phyloP scores from a whole-genome alignment of 148 eudicot species.

The Silene latifolia region DNA sequence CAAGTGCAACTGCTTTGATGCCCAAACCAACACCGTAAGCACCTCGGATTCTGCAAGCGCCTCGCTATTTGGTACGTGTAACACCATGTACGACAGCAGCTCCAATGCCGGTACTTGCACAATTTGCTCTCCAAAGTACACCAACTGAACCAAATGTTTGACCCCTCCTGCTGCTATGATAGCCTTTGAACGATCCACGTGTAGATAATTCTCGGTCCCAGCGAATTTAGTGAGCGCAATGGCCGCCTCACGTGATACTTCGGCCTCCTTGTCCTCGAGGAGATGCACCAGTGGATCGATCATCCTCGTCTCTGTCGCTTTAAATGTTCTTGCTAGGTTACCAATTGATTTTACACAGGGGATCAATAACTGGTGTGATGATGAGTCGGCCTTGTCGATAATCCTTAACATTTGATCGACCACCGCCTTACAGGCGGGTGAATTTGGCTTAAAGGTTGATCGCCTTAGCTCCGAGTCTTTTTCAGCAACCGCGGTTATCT shows the following conservation, averaged over 20 bases:
- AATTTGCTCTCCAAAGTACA: constrained; percentile 74
- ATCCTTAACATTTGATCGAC: constrained; percentile 67
- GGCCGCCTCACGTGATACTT: constrained; percentile 62
- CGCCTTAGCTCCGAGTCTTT: constrained; percentile 78
- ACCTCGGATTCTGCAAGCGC: constrained; percentile 72
- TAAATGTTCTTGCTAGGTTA: constrained; percentile 74
- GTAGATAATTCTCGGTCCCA: constrained; percentile 64
- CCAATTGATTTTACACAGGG: constrained; percentile 83
- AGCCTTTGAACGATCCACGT: constrained; percentile 76
- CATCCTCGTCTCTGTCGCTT: constrained; percentile 86
- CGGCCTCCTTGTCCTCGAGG: constrained; percentile 74
- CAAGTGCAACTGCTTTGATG: constrained; percentile 65
- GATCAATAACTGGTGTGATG: constrained; percentile 42
- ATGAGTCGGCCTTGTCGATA: constrained; percentile 44
- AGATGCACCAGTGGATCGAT: constrained; percentile 69
- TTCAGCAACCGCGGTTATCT: constrained; percentile 90
- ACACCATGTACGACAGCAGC: constrained; percentile 60
- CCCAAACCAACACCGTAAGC: constrained; percentile 79
- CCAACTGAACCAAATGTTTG: constrained; percentile 79
- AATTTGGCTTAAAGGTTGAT: constrained; percentile 83
- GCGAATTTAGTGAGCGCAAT: constrained; percentile 72
- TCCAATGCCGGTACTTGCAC: constrained; percentile 60
- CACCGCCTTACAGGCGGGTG: constrained; percentile 88
- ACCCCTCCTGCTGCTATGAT: constrained; percentile 71
- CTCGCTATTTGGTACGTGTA: constrained; percentile 78